Evolutionary conservation across 805 yeast species (phyloP).

Genomic region (Ogataea trehaloabstinens): DNA sequence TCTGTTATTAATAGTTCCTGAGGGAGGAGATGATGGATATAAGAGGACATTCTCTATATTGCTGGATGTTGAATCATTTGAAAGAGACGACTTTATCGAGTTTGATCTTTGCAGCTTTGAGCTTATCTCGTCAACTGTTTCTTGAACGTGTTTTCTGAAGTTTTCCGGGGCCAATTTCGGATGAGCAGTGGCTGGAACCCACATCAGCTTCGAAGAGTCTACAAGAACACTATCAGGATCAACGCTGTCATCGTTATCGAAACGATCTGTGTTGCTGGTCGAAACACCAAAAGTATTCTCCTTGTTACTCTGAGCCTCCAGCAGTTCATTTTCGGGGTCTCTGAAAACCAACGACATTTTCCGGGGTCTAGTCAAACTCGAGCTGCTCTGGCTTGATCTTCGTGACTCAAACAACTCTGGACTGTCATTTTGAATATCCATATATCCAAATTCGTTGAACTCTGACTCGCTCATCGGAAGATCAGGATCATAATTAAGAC

Average conservation of each 20-base stretch:
- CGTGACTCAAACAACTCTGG: constrained; percentile 7
- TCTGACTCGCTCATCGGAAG: constrained; percentile 42
- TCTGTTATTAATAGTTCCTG: constrained; percentile 2
- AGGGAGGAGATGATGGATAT: constrained; percentile 6
- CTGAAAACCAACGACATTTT: background rate
- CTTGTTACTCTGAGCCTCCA: background rate
- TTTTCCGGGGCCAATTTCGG: constrained; percentile 95
- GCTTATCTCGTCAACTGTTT: constrained; percentile 51
- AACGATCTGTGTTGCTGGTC: background rate
- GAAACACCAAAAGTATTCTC: background rate
- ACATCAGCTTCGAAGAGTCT: constrained; percentile 54
- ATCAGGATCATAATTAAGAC: constrained; percentile 67
- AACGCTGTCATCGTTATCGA: constrained; percentile 6
- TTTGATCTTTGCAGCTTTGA: constrained; percentile 35
- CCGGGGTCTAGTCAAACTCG: background rate
- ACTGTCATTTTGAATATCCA: constrained; percentile 15
- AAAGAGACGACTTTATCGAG: constrained; percentile 26
- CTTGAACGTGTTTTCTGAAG: constrained; percentile 63
- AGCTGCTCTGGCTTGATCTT: background rate
- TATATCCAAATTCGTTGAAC: constrained; percentile 18
- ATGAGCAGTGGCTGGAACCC: constrained; percentile 96
- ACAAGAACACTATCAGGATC: constrained; percentile 21
- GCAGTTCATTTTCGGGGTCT: constrained; percentile 5
- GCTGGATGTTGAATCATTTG: constrained; percentile 16
- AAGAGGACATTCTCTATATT: constrained; percentile 11